phyloP scores from a whole-genome alignment of 495 filamentous ascomycete genomes.

The Annulohypoxylon nitens region DNA sequence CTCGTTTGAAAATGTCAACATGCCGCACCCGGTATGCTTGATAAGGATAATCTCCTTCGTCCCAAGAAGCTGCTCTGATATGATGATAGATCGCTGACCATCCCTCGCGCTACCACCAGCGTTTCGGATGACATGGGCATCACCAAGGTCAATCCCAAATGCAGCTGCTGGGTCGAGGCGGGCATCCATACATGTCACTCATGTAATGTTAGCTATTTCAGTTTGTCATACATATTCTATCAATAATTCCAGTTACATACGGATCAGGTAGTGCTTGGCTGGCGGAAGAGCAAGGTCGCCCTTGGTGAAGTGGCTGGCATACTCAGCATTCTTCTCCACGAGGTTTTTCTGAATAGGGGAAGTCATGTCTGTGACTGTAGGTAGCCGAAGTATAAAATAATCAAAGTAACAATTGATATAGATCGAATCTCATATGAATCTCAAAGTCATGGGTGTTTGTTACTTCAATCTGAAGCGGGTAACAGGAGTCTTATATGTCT shows the following conservation, averaged over 20 bases:
- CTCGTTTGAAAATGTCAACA: constrained; percentile 82
- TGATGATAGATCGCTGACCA: constrained; percentile 78
- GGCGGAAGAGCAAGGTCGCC: constrained; percentile 79
- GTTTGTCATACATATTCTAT: background rate
- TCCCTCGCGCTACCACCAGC: constrained; percentile 75
- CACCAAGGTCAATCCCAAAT: constrained; percentile 79
- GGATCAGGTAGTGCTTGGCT: constrained; percentile 73
- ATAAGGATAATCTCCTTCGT: constrained; percentile 81
- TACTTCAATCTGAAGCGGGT: background rate
- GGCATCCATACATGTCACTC: constrained; percentile 85
- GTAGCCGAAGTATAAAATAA: too few relatives aligned
- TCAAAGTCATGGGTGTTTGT: background rate
- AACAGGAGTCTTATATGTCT: constrained; percentile 23
- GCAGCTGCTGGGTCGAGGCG: constrained; percentile 79
- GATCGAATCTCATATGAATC: background rate
- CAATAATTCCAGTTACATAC: constrained; percentile 49
- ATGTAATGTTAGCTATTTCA: constrained; percentile 27
- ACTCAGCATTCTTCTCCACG: constrained; percentile 68
- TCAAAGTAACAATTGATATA: too few relatives aligned
- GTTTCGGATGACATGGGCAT: constrained; percentile 88
- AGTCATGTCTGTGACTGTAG: constrained; percentile 32
- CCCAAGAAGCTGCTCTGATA: constrained; percentile 85
- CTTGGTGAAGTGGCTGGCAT: constrained; percentile 72
- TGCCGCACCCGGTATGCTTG: constrained; percentile 86
- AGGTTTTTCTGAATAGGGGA: constrained; percentile 67